These are phyloP conservation scores for Parietaria judaica DNA, from an alignment of 306 rosid species.

Conservation along the genomic window DNA sequence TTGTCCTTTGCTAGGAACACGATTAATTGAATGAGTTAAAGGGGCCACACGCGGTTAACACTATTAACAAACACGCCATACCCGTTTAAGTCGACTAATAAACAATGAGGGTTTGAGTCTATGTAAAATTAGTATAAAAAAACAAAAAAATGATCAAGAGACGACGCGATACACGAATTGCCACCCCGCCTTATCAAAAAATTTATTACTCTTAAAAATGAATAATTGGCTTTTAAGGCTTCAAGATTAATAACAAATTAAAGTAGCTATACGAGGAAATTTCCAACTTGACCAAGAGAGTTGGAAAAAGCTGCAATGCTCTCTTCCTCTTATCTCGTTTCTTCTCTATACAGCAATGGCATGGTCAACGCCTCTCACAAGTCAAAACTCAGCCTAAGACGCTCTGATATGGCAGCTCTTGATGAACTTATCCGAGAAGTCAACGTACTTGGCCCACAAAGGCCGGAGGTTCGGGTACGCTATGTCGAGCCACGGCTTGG, in stretches of 20 bases:
- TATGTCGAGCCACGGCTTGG: slow-evolving; percentile 97
- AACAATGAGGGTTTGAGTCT: no score
- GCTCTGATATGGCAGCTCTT: slow-evolving; percentile 76
- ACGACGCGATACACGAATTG: background rate
- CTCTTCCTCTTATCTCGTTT: slow-evolving; percentile 29
- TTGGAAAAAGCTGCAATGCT: slow-evolving; percentile 31
- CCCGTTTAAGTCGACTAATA: no score
- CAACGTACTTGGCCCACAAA: slow-evolving; percentile 72
- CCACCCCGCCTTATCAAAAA: slow-evolving; percentile 4
- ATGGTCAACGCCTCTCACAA: slow-evolving; percentile 20
- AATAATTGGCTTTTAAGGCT: slow-evolving; percentile 20
- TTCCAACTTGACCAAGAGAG: slow-evolving; percentile 29
- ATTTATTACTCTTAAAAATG: slow-evolving; percentile 26
- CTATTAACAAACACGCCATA: no score
- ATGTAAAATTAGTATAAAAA: no score
- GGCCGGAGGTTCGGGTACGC: slow-evolving; percentile 71
- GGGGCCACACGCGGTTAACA: no score
- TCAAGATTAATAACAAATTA: background rate
- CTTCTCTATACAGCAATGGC: slow-evolving; percentile 30
- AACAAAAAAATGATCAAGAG: no score
- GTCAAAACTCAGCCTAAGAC: slow-evolving; percentile 37
- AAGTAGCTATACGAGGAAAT: slow-evolving; percentile 17
- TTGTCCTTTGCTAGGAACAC: no score
- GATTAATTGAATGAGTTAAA: no score
- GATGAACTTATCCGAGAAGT: slow-evolving; percentile 88